These are phyloP conservation scores for Amylocystis lapponica DNA, from an alignment of 768 basidiomycete genomes.

Conservation along the genomic window DNA sequence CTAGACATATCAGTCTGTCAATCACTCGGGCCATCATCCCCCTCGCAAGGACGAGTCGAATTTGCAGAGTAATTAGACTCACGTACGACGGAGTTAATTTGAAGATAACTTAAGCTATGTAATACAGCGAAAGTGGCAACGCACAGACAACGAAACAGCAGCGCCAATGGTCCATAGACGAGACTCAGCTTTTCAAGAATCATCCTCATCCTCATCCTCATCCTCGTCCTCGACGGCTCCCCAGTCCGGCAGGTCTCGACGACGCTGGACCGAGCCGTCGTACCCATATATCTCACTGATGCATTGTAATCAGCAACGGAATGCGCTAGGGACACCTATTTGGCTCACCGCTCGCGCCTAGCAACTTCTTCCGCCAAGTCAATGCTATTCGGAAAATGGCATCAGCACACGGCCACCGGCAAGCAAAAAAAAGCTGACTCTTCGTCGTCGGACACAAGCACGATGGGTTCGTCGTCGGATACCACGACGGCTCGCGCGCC, in stretches of 20 bases:
- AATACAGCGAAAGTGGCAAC: no score
- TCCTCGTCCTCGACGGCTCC: background rate
- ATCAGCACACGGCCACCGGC: background rate
- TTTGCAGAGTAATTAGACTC: no score
- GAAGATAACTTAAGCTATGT: no score
- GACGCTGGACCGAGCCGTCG: slow-evolving; percentile 19
- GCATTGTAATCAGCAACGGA: background rate
- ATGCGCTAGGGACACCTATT: background rate
- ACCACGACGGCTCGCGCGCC: background rate
- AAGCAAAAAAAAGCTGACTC: background rate
- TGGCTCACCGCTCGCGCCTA: slow-evolving; percentile 20
- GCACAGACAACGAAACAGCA: no score
- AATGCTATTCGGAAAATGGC: slow-evolving; percentile 1
- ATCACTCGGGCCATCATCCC: no score
- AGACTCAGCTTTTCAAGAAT: no score
- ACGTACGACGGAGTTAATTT: no score
- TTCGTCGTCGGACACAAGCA: slow-evolving; percentile 11
- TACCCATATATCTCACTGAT: slow-evolving; percentile 22
- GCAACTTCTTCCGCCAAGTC: slow-evolving; percentile 19
- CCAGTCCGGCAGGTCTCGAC: background rate
- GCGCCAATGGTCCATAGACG: no score
- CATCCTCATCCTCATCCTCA: background rate
- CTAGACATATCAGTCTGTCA: no score
- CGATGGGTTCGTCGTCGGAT: background rate
- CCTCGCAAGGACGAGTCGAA: no score